Conservation (phyloP, 768 basidiomycete species). For the Tulasnella sp. region DNA sequence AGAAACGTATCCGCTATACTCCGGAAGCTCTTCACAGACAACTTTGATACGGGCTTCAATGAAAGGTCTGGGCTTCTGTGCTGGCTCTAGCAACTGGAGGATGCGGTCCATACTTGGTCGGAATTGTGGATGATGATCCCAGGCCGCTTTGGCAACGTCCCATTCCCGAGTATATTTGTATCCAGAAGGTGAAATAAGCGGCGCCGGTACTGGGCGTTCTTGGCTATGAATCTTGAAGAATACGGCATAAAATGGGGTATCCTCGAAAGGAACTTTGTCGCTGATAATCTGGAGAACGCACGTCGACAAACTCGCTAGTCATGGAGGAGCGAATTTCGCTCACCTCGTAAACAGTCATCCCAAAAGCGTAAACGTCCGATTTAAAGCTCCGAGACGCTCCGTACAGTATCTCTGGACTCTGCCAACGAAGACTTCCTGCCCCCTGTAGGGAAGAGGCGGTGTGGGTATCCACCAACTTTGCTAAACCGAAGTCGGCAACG, state of each 20-base stretch:
- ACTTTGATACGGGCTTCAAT: neutral
- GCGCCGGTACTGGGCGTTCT: neutral
- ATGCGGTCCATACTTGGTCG: neutral
- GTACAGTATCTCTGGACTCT: neutral
- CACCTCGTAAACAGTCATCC: neutral
- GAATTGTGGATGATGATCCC: neutral
- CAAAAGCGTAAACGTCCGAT: neutral
- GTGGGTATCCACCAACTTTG: neutral
- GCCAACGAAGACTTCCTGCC: neutral
- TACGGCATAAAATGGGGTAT: neutral
- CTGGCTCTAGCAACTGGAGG: neutral
- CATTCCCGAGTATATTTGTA: neutral
- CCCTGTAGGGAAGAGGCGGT: neutral
- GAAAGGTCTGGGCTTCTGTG: neutral
- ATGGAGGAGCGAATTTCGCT: neutral
- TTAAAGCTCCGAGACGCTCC: neutral
- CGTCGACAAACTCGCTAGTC: neutral
- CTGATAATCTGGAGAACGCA: neutral
- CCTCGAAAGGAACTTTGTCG: neutral
- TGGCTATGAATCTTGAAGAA: neutral
- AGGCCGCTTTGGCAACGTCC: neutral
- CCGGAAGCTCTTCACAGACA: neutral
- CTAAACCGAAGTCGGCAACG: neutral
- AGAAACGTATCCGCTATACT: neutral
- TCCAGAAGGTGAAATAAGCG: neutral